These are phyloP conservation scores for Lentinula sp. DNA, from an alignment of 768 basidiomycete species.

Conservation along the genomic window DNA sequence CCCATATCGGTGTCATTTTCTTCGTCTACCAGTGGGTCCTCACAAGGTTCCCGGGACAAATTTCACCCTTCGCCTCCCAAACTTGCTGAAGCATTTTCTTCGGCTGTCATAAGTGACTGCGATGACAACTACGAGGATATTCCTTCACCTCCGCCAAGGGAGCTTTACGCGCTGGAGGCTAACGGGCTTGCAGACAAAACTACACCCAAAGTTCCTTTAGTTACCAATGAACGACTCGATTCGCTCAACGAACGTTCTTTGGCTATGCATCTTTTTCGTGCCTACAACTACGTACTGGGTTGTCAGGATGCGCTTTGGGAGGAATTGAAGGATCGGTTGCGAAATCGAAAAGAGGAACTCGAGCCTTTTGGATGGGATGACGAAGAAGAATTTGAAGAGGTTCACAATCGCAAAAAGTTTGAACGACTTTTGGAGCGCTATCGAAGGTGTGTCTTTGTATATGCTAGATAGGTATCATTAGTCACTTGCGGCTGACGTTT, in stretches of 20 bases:
- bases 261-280: conserved; percentile 65
- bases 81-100: neutral
- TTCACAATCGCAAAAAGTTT: conserved; percentile 52
- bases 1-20: conserved; percentile 49
- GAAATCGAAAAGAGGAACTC: conserved; percentile 49
- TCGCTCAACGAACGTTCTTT: conserved; percentile 52
- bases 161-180: conserved; percentile 41
- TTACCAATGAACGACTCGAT: conserved; percentile 36
- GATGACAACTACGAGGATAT: conserved; percentile 9
- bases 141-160: conserved; percentile 18
- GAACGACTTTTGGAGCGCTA: conserved; percentile 56
- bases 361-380: conserved; percentile 65
- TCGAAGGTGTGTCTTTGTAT: conserved; percentile 33
- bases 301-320: conserved; percentile 79
- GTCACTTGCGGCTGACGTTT: neutral
- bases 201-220: conserved; percentile 24
- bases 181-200: conserved; percentile 37
- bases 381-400: conserved; percentile 53
- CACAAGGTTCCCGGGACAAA: conserved; percentile 1
- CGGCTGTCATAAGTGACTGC: conserved; percentile 2
- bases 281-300: conserved; percentile 56
- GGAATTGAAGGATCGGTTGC: conserved; percentile 55
- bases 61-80: conserved; percentile 7
- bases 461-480: neutral
- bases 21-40: conserved; percentile 19